Evolutionary conservation across 441 rosid genomes (phyloP), one percentile per base, ranked within the genome.

Genomic region (Iberis amara): DNA sequence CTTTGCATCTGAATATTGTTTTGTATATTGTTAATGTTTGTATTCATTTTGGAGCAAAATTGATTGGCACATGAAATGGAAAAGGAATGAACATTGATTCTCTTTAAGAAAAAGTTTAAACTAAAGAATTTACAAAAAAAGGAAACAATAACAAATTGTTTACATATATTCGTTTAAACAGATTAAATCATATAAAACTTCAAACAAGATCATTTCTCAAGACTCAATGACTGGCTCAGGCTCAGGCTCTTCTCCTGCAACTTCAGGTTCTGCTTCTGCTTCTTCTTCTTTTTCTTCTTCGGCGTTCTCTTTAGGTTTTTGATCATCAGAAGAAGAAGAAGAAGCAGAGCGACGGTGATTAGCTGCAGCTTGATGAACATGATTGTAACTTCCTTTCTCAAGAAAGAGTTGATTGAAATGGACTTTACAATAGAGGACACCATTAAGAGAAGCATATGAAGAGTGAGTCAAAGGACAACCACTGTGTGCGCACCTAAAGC

Each of bases 391-490:
- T 1, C 97, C 97, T 72, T 89, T 89, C 82, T 86, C 97, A 69
- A 86, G 79, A 79, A 89, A 89, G 8, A 89, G 79, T 72, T 85
- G 88, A 28, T 85, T 82, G 44, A 86, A 89, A 64, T 89, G 97
- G 67, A 77, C 85, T 79, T 79, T 89, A 79, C 97, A 89, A 65
- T 89, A 89, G n/a, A 89, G 79, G 23, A 81, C 86, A 10, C 94
- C 95, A 6, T 89, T 73, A 11, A 86, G 90, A 14, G 97, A 79
- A 7, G 97, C 95, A 57, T 83, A 89, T 0, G 88, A 79, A 41
- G 97, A 89, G 65, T 86, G 97, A 5, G 97, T 89, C 48, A 86
- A 73, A 1, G 80, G 77, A 45, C 94, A 89, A 0, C 97, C 89
- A 0, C 95, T 85, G 50, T 79, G 89, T 4, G 95, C 84, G 13